phyloP scores from a whole-genome alignment of 805 yeast species.

The Kazachstania africana region DNA sequence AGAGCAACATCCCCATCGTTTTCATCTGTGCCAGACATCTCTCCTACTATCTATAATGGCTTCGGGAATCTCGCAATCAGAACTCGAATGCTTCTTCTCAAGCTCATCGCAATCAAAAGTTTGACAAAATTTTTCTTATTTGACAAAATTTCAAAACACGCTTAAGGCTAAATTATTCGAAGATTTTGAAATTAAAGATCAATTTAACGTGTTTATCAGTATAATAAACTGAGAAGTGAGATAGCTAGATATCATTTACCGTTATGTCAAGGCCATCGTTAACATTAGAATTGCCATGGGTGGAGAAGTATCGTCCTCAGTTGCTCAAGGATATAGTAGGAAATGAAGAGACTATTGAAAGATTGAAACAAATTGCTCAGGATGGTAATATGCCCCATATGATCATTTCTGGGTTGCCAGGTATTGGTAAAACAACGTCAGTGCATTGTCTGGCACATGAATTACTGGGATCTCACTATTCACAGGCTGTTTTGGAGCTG shows the following conservation, averaged over 20 bases:
- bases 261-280: constrained; percentile 8
- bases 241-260: not conserved
- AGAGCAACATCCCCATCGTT: no score
- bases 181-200: no score
- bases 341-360: constrained; percentile 76
- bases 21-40: no score
- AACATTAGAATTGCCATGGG: constrained; percentile 41
- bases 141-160: no score
- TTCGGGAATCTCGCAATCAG: no score
- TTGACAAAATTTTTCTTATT: no score
- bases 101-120: no score
- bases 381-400: constrained; percentile 97
- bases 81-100: no score
- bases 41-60: no score
- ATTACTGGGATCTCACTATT: constrained; percentile 58
- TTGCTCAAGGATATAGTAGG: constrained; percentile 80
- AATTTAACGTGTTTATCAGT: no score
- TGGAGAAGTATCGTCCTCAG: constrained; percentile 90
- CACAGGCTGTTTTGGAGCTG: constrained; percentile 80
- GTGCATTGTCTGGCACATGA: constrained; percentile 82
- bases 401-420: constrained; percentile 92
- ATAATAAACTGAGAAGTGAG: no score
- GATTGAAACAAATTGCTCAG: constrained; percentile 70
- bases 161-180: no score
- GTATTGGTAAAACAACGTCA: constrained; percentile 95